phyloP scores from a whole-genome alignment of 345 rosid species.

The Iberis pinnata region DNA sequence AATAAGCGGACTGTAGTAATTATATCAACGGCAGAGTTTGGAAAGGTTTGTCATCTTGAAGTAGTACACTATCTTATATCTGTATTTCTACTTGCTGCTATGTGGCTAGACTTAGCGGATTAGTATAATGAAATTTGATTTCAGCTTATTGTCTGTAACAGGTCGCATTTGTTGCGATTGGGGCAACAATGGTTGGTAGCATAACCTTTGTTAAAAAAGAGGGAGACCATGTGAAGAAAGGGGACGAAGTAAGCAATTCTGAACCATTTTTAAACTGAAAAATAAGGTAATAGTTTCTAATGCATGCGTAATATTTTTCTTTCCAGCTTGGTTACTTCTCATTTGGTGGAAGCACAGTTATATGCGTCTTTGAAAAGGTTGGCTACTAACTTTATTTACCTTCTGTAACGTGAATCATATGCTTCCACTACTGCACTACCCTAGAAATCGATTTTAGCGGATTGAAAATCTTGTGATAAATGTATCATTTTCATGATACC shows the following conservation, averaged over 20 bases:
- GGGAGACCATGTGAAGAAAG: slow-evolving; percentile 61
- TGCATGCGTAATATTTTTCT: slow-evolving; percentile 8
- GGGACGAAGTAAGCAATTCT: slow-evolving; percentile 61
- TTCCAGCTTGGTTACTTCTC: slow-evolving; percentile 87
- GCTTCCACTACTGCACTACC: not conserved
- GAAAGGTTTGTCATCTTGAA: slow-evolving; percentile 54
- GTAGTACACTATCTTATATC: too few species aligned
- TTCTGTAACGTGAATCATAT: not conserved
- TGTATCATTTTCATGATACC: not conserved
- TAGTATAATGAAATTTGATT: slow-evolving; percentile 10
- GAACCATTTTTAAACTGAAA: not conserved
- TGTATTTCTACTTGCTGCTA: not conserved
- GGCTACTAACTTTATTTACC: slow-evolving; percentile 2
- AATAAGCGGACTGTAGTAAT: slow-evolving; percentile 64
- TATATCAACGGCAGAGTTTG: slow-evolving; percentile 66
- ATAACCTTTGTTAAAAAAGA: slow-evolving; percentile 55
- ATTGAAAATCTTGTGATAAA: slow-evolving; percentile 6
- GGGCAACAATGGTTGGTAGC: slow-evolving; percentile 98
- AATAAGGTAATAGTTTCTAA: not conserved
- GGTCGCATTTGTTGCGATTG: slow-evolving; percentile 63
- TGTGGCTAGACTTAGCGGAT: too few species aligned
- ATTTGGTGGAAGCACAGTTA: slow-evolving; percentile 95
- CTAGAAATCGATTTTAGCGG: slow-evolving; percentile 7
- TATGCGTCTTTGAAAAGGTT: slow-evolving; percentile 86
- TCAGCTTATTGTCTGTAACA: slow-evolving; percentile 10